Base-by-base conservation (phyloP, 208 protist genomes). In the Trichomonas vaginalis region DNA sequence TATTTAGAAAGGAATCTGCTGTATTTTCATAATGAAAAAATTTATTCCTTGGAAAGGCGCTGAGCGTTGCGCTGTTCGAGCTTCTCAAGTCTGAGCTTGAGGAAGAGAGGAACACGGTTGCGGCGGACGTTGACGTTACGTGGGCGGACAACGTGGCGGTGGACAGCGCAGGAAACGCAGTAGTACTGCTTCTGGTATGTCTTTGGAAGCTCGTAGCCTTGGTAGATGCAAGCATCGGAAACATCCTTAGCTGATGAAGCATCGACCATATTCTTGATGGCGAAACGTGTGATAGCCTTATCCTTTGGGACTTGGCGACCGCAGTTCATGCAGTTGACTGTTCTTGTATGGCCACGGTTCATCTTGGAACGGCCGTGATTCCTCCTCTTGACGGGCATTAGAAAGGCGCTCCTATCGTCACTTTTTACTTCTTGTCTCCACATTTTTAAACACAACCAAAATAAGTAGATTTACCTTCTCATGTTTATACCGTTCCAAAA, bases 241-340 rank as follows among this genome's bases (percentile, higher is more conserved):
- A 96, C 86, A 96, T 96, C 96, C 39, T 87, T 87, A 82, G 95
- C 79, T 14, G 96, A 88, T 61, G 96, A 95, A 21, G 45, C 35
- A 23, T 96, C 96, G 46, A 97, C 95, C 96, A 97, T 97, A 80
- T 97, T 97, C 32, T 96, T 80, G 17, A 96, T 96, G 35, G 96
- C 15, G 48, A 97, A 97, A 39, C 96, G 86, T 40, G 95, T 96
- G 42, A 97, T 95, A 39, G 96, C 96, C 37, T 97, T 97, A 96
- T 97, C 96, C 35, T 96, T 96, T 42, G 96, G 96, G 47, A 96
- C 95, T 3, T 45, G 10, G 15, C 96, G 82, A 12, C 83, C 88
- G 46, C 96, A 97, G 80, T 97, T 97, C 15, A 88, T 87, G 47
- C 96, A 97, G 42, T 96, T 79, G 46, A 97, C 95, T 4, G 14